Evolutionary conservation across 495 filamentous ascomycete species (phyloP).

Genomic region (Diplogelasinospora grovesii): DNA sequence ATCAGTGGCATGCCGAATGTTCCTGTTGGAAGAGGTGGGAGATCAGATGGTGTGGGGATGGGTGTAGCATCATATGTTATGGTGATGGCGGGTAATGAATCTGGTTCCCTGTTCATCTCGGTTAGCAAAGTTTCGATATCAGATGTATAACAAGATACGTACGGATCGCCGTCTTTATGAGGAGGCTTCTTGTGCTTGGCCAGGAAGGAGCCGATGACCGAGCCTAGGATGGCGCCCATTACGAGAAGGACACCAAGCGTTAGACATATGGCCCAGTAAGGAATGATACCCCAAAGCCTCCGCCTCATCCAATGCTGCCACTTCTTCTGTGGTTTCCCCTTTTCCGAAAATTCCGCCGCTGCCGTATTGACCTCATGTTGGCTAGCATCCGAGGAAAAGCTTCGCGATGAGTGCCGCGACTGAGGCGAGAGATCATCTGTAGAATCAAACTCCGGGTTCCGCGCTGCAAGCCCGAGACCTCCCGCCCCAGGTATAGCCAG

Average conservation of each 20-base stretch:
- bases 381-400: constrained; percentile 40
- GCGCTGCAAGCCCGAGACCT: constrained; percentile 46
- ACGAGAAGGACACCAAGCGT: constrained; percentile 47
- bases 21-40: constrained; percentile 59
- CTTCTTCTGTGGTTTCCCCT: constrained; percentile 37
- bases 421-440: constrained; percentile 46
- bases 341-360: constrained; percentile 34
- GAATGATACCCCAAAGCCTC: constrained; percentile 56
- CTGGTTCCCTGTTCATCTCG: constrained; percentile 12
- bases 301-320: constrained; percentile 52
- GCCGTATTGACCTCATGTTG: constrained; percentile 36
- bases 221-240: constrained; percentile 57
- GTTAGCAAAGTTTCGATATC: not conserved
- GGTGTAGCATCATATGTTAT: constrained; percentile 59
- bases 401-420: constrained; percentile 46
- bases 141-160: constrained; percentile 3
- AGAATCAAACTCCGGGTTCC: constrained; percentile 50
- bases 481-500: constrained; percentile 39
- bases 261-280: constrained; percentile 61
- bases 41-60: constrained; percentile 48
- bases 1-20: constrained; percentile 53
- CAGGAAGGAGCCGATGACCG: constrained; percentile 39
- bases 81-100: constrained; percentile 26
- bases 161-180: constrained; percentile 20
- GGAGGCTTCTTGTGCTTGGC: constrained; percentile 20